Evolutionary conservation across 768 basidiomycete species (phyloP).

Genomic region (Vararia minispora): DNA sequence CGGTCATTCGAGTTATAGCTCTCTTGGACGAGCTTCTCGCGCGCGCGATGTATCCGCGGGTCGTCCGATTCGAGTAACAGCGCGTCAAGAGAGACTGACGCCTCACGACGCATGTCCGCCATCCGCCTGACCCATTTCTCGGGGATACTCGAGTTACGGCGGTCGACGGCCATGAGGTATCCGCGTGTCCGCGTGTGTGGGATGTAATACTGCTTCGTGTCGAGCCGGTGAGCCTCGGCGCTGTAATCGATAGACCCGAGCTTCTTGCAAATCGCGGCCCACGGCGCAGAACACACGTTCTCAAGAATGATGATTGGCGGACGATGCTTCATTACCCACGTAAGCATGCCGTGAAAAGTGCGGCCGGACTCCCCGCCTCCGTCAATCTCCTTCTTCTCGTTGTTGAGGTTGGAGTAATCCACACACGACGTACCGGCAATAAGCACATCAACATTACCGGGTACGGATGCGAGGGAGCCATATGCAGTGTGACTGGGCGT

Average conservation of each 20-base stretch:
- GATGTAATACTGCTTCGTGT: constrained; percentile 86
- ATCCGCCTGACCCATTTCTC: constrained; percentile 57
- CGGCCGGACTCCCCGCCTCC: constrained; percentile 87
- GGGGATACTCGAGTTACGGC: constrained; percentile 48
- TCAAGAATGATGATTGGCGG: constrained; percentile 91
- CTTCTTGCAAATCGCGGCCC: constrained; percentile 63
- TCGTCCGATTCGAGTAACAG: constrained; percentile 90
- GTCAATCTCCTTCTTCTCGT: constrained; percentile 81
- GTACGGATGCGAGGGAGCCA: constrained; percentile 74
- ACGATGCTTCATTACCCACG: constrained; percentile 78
- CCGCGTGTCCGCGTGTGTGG: constrained; percentile 91
- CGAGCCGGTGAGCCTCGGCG: constrained; percentile 58
- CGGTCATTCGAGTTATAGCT: constrained; percentile 53
- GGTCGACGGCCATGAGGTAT: constrained; percentile 73
- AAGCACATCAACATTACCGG: constrained; percentile 82
- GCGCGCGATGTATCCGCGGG: constrained; percentile 80
- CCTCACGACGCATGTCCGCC: constrained; percentile 62
- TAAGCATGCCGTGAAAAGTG: constrained; percentile 92
- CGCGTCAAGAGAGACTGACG: constrained; percentile 82
- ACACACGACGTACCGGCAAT: constrained; percentile 95
- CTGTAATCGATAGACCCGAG: constrained; percentile 71
- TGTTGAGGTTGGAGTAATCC: constrained; percentile 95
- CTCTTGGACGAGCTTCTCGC: constrained; percentile 73
- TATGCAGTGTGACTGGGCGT: constrained; percentile 75
- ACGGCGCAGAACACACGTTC: constrained; percentile 89